phyloP scores from a whole-genome alignment of 805 yeast species.

The Maudiozyma barnettii region DNA sequence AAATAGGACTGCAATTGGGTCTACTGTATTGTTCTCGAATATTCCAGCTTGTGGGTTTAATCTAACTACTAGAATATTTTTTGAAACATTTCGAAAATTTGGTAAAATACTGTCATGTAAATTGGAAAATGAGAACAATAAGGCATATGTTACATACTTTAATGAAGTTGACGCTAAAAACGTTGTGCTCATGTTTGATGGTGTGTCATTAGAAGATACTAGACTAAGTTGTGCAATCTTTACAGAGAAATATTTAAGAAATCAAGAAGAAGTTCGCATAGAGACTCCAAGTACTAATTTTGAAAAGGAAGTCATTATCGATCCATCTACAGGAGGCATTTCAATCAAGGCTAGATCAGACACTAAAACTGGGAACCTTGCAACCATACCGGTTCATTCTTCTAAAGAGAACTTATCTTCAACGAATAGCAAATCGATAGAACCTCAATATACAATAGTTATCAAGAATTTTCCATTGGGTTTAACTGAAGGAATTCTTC shows the following conservation, averaged over 20 bases:
- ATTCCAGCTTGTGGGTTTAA: conserved; percentile 27
- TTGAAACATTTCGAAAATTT: conserved; percentile 39
- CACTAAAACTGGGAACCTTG: background rate
- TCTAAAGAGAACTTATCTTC: background rate
- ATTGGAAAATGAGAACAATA: conserved; percentile 29
- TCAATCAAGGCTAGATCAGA: background rate
- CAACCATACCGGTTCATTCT: background rate
- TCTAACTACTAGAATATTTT: conserved; percentile 37
- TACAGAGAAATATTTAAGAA: conserved; percentile 4
- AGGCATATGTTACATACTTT: conserved; percentile 35
- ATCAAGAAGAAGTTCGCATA: background rate
- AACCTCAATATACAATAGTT: background rate
- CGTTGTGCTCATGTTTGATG: conserved; percentile 29
- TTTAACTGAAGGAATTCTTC: background rate
- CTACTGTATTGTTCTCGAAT: conserved; percentile 43
- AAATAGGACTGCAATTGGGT: conserved; percentile 36
- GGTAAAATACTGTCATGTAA: conserved; percentile 40
- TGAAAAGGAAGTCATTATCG: background rate
- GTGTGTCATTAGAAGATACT: conserved; percentile 13
- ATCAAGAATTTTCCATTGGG: background rate
- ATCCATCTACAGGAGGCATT: background rate
- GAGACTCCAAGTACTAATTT: background rate
- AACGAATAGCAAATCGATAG: background rate
- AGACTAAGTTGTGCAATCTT: background rate
- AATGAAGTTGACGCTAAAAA: conserved; percentile 26